Percentiles rank a stretch among this genome's conserved stretches.
Evolutionary conservation across 148 eudicot species (phyloP).

Genomic region (Spergularia bocconei): DNA sequence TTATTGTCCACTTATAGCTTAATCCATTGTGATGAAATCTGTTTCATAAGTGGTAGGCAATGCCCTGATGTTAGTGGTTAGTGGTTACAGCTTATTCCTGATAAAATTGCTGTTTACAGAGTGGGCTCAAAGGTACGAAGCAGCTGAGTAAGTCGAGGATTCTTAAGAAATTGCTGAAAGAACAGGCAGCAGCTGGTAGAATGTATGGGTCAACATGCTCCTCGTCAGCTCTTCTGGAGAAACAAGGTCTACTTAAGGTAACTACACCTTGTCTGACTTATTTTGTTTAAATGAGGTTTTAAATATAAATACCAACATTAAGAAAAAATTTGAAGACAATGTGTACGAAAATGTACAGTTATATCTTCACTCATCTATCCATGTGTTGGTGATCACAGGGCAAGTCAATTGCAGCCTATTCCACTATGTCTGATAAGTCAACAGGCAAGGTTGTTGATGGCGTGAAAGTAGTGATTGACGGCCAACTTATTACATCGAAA

Average conservation of each 20-base stretch:
- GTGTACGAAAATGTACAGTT: background rate
- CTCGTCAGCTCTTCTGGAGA: constrained; percentile 57
- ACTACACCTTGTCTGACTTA: constrained; percentile 9
- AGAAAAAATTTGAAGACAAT: background rate
- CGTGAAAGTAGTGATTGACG: constrained; percentile 76
- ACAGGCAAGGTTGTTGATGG: constrained; percentile 32
- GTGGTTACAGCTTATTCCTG: background rate
- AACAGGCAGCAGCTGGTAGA: constrained; percentile 67
- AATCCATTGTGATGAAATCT: too few species aligned
- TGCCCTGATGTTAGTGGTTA: background rate
- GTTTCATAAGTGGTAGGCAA: too few species aligned
- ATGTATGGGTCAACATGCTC: constrained; percentile 65
- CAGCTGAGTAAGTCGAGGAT: constrained; percentile 61
- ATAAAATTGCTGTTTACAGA: constrained; percentile 38
- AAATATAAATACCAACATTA: background rate
- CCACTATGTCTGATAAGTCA: constrained; percentile 40
- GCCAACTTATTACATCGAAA: constrained; percentile 71
- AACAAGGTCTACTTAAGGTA: constrained; percentile 80
- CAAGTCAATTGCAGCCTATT: constrained; percentile 54
- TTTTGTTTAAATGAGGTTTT: background rate
- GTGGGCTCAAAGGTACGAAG: constrained; percentile 53
- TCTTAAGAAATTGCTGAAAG: constrained; percentile 84
- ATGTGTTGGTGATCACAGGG: constrained; percentile 41
- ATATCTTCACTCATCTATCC: constrained; percentile 1
- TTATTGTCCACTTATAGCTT: too few species aligned